Conservation (phyloP, 2,329 filamentous ascomycete species). For the Neodidymelliopsis sp. region DNA sequence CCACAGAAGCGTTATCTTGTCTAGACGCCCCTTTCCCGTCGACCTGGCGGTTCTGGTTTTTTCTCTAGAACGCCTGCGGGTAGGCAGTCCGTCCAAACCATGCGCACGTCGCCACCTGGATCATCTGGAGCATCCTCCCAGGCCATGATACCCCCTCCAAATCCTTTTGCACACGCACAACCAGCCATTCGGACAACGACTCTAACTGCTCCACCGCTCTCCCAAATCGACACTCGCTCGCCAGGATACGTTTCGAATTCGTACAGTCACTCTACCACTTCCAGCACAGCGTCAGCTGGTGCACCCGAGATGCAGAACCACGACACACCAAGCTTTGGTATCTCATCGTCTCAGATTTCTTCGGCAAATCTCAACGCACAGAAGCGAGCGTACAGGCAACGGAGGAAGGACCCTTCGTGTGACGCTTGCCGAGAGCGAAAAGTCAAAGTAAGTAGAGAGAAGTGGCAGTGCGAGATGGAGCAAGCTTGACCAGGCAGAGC, state of each 20-base stretch:
- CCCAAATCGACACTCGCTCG: slow-evolving; percentile 40
- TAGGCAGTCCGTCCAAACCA: slow-evolving; percentile 19
- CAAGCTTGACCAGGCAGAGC: too few relatives aligned
- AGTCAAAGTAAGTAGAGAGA: slow-evolving; percentile 61
- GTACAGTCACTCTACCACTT: slow-evolving; percentile 47
- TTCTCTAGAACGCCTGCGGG: slow-evolving; percentile 23
- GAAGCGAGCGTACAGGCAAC: slow-evolving; percentile 92
- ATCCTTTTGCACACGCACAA: slow-evolving; percentile 40
- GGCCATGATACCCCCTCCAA: slow-evolving; percentile 43
- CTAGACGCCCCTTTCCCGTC: slow-evolving; percentile 9
- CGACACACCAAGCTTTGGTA: slow-evolving; percentile 48
- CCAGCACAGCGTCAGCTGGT: slow-evolving; percentile 45
- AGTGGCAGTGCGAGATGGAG: too few relatives aligned
- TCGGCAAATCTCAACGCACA: slow-evolving; percentile 71
- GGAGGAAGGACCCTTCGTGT: slow-evolving; percentile 95
- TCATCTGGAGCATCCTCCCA: slow-evolving; percentile 46
- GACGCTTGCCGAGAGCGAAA: slow-evolving; percentile 91
- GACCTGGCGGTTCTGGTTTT: slow-evolving; percentile 28
- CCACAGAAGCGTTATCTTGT: slow-evolving; percentile 33
- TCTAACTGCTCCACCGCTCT: slow-evolving; percentile 40
- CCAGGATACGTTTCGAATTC: slow-evolving; percentile 41
- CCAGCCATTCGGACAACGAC: slow-evolving; percentile 33
- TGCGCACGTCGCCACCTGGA: slow-evolving; percentile 43
- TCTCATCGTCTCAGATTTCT: slow-evolving; percentile 51
- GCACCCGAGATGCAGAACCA: slow-evolving; percentile 40